phyloP scores from a whole-genome alignment of 1,284 basidiomycete genomes.

The Singerocomus inundabilis region DNA sequence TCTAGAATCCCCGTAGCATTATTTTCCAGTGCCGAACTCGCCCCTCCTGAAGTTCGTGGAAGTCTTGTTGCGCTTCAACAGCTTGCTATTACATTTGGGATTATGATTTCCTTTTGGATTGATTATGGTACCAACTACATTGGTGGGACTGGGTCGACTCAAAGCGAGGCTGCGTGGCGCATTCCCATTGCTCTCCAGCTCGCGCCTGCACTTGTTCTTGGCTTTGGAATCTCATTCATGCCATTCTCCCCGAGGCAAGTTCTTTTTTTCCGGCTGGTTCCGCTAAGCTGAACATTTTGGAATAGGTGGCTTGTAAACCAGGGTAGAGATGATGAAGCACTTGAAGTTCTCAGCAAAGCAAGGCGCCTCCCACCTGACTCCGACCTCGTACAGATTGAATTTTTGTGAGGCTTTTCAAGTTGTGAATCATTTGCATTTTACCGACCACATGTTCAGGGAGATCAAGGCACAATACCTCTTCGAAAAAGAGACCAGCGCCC shows the following conservation, averaged over 20 bases:
- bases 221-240: conserved; percentile 64
- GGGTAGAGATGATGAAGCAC: conserved; percentile 72
- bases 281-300: conserved; percentile 4
- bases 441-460: conserved; percentile 44
- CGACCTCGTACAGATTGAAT: conserved; percentile 75
- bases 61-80: conserved; percentile 82
- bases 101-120: conserved; percentile 77
- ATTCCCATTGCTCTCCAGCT: conserved; percentile 76
- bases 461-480: conserved; percentile 78
- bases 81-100: conserved; percentile 75
- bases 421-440: background rate
- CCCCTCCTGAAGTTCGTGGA: conserved; percentile 80
- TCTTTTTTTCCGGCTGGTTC: background rate
- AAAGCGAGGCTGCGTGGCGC: conserved; percentile 72
- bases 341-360: conserved; percentile 60
- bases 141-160: conserved; percentile 54
- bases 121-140: conserved; percentile 76
- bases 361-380: conserved; percentile 56
- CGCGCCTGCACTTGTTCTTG: conserved; percentile 68
- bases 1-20: background rate
- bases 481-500: conserved; percentile 59
- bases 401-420: conserved; percentile 48
- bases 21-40: conserved; percentile 53
- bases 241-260: conserved; percentile 63
- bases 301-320: conserved; percentile 69